These are phyloP conservation scores for Rhodosorus marinus DNA, from an alignment of 23 red algal species.

Conservation along the genomic window DNA sequence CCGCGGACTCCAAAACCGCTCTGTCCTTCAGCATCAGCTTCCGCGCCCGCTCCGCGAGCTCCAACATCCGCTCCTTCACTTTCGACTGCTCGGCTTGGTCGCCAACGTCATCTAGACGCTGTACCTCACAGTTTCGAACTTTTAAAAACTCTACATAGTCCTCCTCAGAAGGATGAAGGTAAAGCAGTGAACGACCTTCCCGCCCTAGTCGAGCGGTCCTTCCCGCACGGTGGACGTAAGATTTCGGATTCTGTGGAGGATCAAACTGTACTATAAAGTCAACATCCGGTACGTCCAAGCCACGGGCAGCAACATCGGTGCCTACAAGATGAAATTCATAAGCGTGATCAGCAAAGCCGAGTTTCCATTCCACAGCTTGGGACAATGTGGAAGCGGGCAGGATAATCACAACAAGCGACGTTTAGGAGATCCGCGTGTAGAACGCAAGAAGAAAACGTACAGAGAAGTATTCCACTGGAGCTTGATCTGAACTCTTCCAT, in stretches of 20 bases:
- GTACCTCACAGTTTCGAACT: slow-evolving; percentile 19
- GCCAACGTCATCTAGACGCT: not conserved
- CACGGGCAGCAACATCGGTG: slow-evolving; percentile 68
- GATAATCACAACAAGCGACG: too few species aligned
- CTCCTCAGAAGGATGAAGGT: slow-evolving; percentile 26
- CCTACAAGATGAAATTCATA: too few species aligned
- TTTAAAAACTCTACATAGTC: slow-evolving; percentile 50
- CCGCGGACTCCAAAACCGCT: slow-evolving; percentile 36
- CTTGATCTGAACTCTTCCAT: slow-evolving; percentile 12
- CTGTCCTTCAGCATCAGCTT: slow-evolving; percentile 22
- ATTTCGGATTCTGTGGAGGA: slow-evolving; percentile 40
- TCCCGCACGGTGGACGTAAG: slow-evolving; percentile 53
- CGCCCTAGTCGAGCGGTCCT: slow-evolving; percentile 47
- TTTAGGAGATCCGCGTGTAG: too few species aligned
- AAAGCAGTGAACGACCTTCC: slow-evolving; percentile 32
- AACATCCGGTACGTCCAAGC: slow-evolving; percentile 64
- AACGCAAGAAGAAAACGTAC: too few species aligned
- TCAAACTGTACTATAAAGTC: slow-evolving; percentile 53
- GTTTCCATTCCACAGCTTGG: too few species aligned
- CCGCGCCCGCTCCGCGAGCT: not conserved
- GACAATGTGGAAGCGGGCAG: too few species aligned
- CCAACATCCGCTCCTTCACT: not conserved
- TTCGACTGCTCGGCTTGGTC: not conserved
- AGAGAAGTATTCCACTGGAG: too few species aligned
- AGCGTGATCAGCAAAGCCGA: slow-evolving; percentile 18